phyloP scores from a whole-genome alignment of 2,329 filamentous ascomycete genomes.

The Penicillium sp. region DNA sequence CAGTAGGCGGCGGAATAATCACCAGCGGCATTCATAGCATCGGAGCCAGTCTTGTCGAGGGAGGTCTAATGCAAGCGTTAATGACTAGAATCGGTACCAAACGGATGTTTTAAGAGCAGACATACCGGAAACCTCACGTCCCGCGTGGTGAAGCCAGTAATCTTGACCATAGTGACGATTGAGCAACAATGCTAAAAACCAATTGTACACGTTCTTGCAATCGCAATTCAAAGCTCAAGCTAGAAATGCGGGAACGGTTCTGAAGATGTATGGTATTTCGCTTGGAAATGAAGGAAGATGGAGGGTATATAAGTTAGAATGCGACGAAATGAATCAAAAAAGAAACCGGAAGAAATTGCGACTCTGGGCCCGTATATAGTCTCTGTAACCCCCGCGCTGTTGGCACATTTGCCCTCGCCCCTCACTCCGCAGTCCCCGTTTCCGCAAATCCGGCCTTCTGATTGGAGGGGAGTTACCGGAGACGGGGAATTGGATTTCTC shows the following conservation, averaged over 20 bases:
- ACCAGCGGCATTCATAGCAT: constrained; percentile 93
- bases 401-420: constrained; percentile 16
- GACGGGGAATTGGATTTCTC: constrained; percentile 19
- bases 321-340: constrained; percentile 1
- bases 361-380: constrained; percentile 18
- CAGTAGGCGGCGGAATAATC: constrained; percentile 96
- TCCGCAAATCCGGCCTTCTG: background rate
- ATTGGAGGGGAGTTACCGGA: constrained; percentile 25
- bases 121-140: constrained; percentile 71
- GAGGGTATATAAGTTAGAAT: constrained; percentile 1
- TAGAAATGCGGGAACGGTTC: background rate
- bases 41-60: constrained; percentile 91
- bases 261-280: background rate
- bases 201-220: constrained; percentile 7
- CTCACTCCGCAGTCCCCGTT: constrained; percentile 11
- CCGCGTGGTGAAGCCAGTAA: constrained; percentile 69
- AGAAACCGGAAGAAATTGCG: constrained; percentile 9
- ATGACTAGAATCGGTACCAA: background rate
- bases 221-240: background rate
- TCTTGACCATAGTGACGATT: constrained; percentile 55
- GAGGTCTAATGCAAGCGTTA: constrained; percentile 60
- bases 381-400: constrained; percentile 18
- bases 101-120: background rate
- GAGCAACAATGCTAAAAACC: constrained; percentile 1
- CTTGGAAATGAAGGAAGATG: background rate